phyloP scores from a whole-genome alignment of 306 rosid genomes.

The Dicorynia guianensis region DNA sequence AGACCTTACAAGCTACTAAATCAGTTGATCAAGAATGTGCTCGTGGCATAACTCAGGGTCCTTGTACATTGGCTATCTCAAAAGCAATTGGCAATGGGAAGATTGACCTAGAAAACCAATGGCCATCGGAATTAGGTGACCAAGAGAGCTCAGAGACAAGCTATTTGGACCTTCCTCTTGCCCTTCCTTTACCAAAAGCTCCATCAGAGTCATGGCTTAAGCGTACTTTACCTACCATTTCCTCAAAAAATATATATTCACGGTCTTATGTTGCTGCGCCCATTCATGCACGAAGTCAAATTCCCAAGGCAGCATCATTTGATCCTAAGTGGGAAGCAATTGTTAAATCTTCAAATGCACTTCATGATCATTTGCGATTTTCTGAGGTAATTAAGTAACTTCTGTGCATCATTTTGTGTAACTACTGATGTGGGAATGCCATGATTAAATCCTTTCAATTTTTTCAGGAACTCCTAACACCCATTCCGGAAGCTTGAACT shows the following conservation, averaged over 20 bases:
- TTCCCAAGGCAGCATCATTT: conserved; percentile 34
- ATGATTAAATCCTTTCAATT: conserved; percentile 28
- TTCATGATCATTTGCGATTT: conserved; percentile 53
- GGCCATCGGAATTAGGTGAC: conserved; percentile 27
- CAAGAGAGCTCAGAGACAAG: conserved; percentile 35
- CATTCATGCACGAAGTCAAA: conserved; percentile 32
- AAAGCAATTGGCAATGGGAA: conserved; percentile 33
- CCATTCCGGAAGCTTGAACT: conserved; percentile 74
- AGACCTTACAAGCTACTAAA: conserved; percentile 35
- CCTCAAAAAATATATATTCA: conserved; percentile 54
- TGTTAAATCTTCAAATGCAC: conserved; percentile 58
- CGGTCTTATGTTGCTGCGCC: conserved; percentile 48
- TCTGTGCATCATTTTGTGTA: conserved; percentile 30
- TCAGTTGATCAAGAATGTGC: conserved; percentile 32
- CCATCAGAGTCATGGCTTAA: conserved; percentile 97
- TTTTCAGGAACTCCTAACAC: conserved; percentile 66
- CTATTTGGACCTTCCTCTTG: conserved; percentile 50
- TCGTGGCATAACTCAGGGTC: conserved; percentile 18
- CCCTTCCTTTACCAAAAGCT: conserved; percentile 77
- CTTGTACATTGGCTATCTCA: conserved; percentile 29
- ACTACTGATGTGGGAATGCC: conserved; percentile 13
- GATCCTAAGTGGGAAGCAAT: conserved; percentile 61
- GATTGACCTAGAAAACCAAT: conserved; percentile 50
- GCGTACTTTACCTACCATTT: conserved; percentile 71
- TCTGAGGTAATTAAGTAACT: conserved; percentile 64